These are phyloP conservation scores for Phytophthora nicotianae DNA, from an alignment of 352 stramenopile species.

Conservation along the genomic window DNA sequence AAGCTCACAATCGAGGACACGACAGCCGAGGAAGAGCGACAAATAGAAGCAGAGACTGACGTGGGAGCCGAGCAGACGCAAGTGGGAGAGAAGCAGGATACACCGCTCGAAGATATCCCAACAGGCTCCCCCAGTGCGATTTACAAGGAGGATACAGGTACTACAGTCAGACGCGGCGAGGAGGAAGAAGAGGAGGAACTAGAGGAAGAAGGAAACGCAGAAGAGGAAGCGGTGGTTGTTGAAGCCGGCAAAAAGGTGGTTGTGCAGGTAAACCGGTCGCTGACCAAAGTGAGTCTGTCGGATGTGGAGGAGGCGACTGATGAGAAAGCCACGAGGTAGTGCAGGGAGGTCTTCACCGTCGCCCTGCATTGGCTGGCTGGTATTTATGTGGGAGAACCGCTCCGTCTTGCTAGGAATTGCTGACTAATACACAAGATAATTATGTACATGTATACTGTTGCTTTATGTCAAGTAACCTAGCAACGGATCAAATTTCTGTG, in stretches of 20 bases:
- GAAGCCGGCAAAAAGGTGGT: conserved; percentile 48
- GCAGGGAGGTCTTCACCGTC: conserved; percentile 6
- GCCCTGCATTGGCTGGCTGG: conserved; percentile 11
- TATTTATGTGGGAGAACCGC: conserved; percentile 30
- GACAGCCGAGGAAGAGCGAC: conserved; percentile 17
- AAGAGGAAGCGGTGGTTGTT: conserved; percentile 37
- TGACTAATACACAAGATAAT: conserved; percentile 26
- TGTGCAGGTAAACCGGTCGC: conserved; percentile 41
- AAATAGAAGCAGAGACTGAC: background rate
- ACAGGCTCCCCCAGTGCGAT: conserved; percentile 35
- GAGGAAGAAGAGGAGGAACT: conserved; percentile 12
- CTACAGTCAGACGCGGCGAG: conserved; percentile 12
- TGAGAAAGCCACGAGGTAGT: conserved; percentile 25
- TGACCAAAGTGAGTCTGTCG: conserved; percentile 48
- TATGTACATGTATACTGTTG: conserved; percentile 6
- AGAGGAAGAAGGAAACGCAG: conserved; percentile 2
- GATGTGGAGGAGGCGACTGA: conserved; percentile 27
- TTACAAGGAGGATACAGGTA: conserved; percentile 9
- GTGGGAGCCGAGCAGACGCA: background rate
- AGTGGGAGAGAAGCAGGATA: conserved; percentile 17
- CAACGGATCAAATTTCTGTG: too few relatives aligned
- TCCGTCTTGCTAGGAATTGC: conserved; percentile 16
- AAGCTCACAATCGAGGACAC: conserved; percentile 77
- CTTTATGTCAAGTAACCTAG: background rate
- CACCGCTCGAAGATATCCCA: conserved; percentile 33